Percentiles rank a stretch among this genome's conserved stretches.
These are phyloP conservation scores for Rhizophlyctis rosea DNA, from an alignment of 192 early-diverging fungal genomes.

Conservation along the genomic window DNA sequence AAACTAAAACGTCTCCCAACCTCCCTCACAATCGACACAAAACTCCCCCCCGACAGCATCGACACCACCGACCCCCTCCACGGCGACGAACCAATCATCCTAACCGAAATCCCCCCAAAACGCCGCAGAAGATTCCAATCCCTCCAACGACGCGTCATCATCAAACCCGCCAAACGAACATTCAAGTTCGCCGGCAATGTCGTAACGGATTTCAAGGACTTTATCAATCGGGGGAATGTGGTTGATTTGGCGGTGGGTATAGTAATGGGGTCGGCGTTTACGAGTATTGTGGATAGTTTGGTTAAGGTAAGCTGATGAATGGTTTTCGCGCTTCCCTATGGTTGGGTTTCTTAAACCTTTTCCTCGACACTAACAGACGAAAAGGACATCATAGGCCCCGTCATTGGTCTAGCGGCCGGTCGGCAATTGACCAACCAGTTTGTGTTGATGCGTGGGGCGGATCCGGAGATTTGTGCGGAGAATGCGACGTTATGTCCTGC, in stretches of 20 bases:
- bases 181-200: neutral
- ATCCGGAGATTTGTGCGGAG: neutral
- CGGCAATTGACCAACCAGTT: constrained; percentile 24
- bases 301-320: constrained; percentile 15
- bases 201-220: neutral
- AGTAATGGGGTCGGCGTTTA: constrained; percentile 66
- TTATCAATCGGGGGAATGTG: constrained; percentile 38
- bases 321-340: neutral
- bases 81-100: no score
- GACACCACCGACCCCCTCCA: no score
- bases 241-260: constrained; percentile 67
- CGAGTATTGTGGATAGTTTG: constrained; percentile 40
- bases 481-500: neutral
- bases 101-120: neutral
- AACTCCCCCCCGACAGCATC: no score
- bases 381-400: constrained; percentile 20
- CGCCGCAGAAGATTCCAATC: neutral
- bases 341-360: neutral
- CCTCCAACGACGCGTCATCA: neutral
- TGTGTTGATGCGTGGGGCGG: constrained; percentile 11
- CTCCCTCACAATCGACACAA: no score
- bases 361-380: neutral
- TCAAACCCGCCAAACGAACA: neutral
- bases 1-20: no score
- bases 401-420: constrained; percentile 29